Base-by-base conservation (phyloP, 352 stramenopile species). In the Saprolegnia diclina region DNA sequence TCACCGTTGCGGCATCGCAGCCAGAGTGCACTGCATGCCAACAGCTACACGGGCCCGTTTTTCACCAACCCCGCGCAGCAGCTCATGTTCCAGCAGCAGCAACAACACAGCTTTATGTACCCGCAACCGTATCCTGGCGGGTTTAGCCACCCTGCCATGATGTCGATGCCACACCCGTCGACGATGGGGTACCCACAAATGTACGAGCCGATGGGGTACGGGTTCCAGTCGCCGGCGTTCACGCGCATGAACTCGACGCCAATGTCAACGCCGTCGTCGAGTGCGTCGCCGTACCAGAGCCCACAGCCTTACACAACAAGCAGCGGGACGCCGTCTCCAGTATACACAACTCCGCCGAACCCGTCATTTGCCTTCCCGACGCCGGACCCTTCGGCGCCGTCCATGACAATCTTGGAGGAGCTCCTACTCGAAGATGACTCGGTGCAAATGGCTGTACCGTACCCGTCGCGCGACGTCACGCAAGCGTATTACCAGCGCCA, bases 401-500 rank as follows among this genome's bases (percentile, higher is more conserved):
- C 52, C 13, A 59, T 59, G 52, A 59, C 52, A 3, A 59, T 59
- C 35, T n/a, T 59, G 11, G 52, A 59, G 24, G 52, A 59, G 19
- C 52, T 59, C 13, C 35, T 59, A 11, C 52, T 59, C 35, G 52
- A 59, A 59, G 52, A 59, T 9, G 52, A 59, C 35, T 35, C 24
- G 24, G 13, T 16, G 11, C 52, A 59, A 24, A 40, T 59, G 24
- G 52, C 52, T 24, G 24, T 35, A 59, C 52, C 52, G 35, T 59
- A 59, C 35, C 52, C 52, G 35, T 16, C 52, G 11, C 52, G 52
- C 16, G 52, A 59, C 13, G 52, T 59, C 13, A 24, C 24, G 11
- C 11, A 14, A 19, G 35, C 52, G 11, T 59, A 59, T 24, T 59
- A 59, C 35, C 52, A 59, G 35, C 52, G 52, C 35, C 24, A 59